A percentile compares a stretch with the other conserved stretches of the same genome.
These are phyloP conservation scores for Nemania serpens DNA, from an alignment of 2,329 filamentous ascomycete genomes.

Conservation along the genomic window DNA sequence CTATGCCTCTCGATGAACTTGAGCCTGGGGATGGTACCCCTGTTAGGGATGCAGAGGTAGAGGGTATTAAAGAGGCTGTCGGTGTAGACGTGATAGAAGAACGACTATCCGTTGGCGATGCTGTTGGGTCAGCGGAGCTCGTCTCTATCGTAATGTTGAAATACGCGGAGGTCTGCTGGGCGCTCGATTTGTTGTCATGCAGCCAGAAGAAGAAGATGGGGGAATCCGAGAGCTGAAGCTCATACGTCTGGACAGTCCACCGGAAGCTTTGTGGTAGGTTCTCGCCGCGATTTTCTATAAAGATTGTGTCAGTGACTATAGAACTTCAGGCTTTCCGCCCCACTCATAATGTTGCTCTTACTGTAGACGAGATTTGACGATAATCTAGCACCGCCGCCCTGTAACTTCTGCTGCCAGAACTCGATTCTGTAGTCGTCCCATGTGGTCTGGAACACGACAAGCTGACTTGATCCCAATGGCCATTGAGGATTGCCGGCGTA, in stretches of 20 bases:
- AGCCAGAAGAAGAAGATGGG: slow-evolving; percentile 24
- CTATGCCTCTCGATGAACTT: not conserved
- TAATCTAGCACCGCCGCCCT: not conserved
- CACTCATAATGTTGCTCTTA: too few relatives aligned
- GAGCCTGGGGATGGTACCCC: not conserved
- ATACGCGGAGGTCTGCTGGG: slow-evolving; percentile 4
- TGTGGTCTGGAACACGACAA: not conserved
- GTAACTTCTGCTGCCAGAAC: slow-evolving; percentile 11
- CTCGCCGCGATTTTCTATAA: not conserved
- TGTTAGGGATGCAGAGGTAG: not conserved
- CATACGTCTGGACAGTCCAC: slow-evolving; percentile 21
- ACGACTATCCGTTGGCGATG: not conserved
- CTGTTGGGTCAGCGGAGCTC: not conserved
- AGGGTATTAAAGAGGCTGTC: not conserved
- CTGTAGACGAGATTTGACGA: slow-evolving; percentile 3
- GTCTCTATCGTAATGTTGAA: slow-evolving; percentile 15
- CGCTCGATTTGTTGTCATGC: not conserved
- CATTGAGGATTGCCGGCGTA: not conserved
- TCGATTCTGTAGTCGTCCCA: slow-evolving; percentile 13
- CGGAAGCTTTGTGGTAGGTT: slow-evolving; percentile 6
- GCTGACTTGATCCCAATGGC: slow-evolving; percentile 15
- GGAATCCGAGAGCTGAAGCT: slow-evolving; percentile 11
- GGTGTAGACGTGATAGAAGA: not conserved
- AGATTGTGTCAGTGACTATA: too few relatives aligned
- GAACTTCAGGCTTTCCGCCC: too few relatives aligned